Evolutionary conservation across 208 protist species (phyloP), one percentile per base, ranked within the genome.

Genomic region (Naegleria fowleri): DNA sequence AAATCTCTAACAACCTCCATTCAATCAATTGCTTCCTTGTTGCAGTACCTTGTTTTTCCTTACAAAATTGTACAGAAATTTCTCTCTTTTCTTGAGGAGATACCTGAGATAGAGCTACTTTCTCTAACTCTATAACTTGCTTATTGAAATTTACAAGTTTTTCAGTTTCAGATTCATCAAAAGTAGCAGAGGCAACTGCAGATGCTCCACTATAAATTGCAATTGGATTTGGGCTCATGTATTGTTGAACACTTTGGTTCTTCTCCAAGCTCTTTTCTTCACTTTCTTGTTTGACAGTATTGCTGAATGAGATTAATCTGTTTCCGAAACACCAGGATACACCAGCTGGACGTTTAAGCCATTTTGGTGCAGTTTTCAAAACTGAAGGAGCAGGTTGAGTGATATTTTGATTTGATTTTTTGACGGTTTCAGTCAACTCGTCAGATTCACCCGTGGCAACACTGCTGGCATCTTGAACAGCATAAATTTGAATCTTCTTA

Each of bases 311-410:
- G 33, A 93, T 92, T 16, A 97, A 79, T 83, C 94, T 92, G 29
- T 96, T 96, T 84, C 96, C 96, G 92, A 97, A 98, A 38, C 95
- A 95, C 92, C 97, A 98, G 15, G 92, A n/a, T 29, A 93, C 95
- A 83, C 95, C 94, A 40, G 51, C 90, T 59, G 95, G 95, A 59
- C 95, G 92, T 16, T 93, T 89, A 19, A 96, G 87, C 94, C 94
- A 97, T n/a, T 94, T 95, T 40, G 95, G 95, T 16, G 93, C 91
- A 13, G 90, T 84, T 29, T 93, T 90, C 48, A 90, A 90, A 33
- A 90, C 79, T 22, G 36, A 43, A 48, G 36, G 11, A 39, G 29
- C 41, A 48, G 83, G 33, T 1, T 48, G 19, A 43, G 79, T 43
- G 19, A 41, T 85, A 25, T 29, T 36, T 39, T 16, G 75, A 3